phyloP scores from a whole-genome alignment of 2,329 filamentous ascomycete genomes.

The Xylariaceae sp. region DNA sequence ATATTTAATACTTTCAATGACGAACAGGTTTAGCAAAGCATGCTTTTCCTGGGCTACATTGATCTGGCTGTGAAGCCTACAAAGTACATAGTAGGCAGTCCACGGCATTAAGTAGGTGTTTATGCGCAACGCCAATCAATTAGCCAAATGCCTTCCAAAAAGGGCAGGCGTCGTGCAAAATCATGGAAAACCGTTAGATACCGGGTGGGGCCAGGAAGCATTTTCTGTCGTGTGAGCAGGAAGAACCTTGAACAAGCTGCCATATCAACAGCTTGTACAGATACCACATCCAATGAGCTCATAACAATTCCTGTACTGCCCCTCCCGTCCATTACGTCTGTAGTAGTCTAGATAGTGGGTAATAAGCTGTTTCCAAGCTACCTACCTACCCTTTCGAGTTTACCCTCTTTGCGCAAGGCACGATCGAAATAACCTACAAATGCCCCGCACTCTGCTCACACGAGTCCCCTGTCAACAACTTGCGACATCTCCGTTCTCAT shows the following conservation, averaged over 20 bases:
- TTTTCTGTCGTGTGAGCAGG: conserved; percentile 10
- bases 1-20: no score
- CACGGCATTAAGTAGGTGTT: no score
- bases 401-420: neutral
- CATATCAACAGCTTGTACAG: conserved; percentile 3
- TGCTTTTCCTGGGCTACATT: no score
- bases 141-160: conserved; percentile 13
- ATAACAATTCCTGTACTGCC: neutral
- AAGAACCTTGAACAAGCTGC: conserved; percentile 1
- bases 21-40: no score
- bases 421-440: conserved; percentile 12
- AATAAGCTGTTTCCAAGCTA: neutral
- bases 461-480: conserved; percentile 12
- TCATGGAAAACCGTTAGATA: conserved; percentile 9
- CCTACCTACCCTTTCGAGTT: neutral
- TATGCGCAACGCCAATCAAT: no score
- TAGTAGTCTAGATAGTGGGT: neutral
- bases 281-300: conserved; percentile 7
- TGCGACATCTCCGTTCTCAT: conserved; percentile 3
- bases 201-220: neutral
- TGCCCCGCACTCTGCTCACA: conserved; percentile 22
- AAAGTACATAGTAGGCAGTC: no score
- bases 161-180: conserved; percentile 12
- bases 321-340: neutral
- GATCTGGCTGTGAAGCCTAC: no score